phyloP scores from a whole-genome alignment of 108 stramenopile species.

The Pelagomonas calceolata region DNA sequence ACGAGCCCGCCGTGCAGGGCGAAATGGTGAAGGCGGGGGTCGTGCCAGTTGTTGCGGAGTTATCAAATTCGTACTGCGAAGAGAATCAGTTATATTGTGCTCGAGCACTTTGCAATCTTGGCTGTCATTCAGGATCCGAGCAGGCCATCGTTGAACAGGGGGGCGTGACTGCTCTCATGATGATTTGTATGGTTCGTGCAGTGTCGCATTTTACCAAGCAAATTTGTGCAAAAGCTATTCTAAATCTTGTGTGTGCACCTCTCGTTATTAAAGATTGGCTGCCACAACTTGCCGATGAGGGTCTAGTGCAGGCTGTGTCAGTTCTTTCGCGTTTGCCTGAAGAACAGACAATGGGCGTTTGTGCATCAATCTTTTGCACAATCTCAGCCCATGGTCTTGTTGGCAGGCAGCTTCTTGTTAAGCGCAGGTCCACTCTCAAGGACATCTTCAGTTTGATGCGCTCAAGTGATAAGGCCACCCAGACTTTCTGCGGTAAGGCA shows the following conservation, averaged over 20 bases:
- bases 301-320: slow-evolving; percentile 14
- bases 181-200: slow-evolving; percentile 29
- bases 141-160: slow-evolving; percentile 15
- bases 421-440: slow-evolving; percentile 6
- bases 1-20: slow-evolving; percentile 35
- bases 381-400: background rate
- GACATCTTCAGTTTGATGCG: slow-evolving; percentile 3
- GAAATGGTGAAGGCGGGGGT: slow-evolving; percentile 28
- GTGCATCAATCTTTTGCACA: slow-evolving; percentile 15
- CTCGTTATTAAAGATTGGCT: background rate
- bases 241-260: slow-evolving; percentile 5
- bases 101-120: slow-evolving; percentile 25
- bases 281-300: slow-evolving; percentile 15
- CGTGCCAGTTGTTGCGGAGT: slow-evolving; percentile 10
- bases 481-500: slow-evolving; percentile 7
- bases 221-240: slow-evolving; percentile 19
- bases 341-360: slow-evolving; percentile 6
- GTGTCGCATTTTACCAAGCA: slow-evolving; percentile 14
- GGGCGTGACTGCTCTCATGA: slow-evolving; percentile 23
- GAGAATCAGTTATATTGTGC: slow-evolving; percentile 20
- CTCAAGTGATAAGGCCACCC: background rate
- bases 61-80: slow-evolving; percentile 18
- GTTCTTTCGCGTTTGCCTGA: slow-evolving; percentile 12
- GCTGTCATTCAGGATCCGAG: slow-evolving; percentile 13
- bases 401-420: slow-evolving; percentile 10